phyloP scores from a whole-genome alignment of 305 asterid species.

The Andrographis paniculata region DNA sequence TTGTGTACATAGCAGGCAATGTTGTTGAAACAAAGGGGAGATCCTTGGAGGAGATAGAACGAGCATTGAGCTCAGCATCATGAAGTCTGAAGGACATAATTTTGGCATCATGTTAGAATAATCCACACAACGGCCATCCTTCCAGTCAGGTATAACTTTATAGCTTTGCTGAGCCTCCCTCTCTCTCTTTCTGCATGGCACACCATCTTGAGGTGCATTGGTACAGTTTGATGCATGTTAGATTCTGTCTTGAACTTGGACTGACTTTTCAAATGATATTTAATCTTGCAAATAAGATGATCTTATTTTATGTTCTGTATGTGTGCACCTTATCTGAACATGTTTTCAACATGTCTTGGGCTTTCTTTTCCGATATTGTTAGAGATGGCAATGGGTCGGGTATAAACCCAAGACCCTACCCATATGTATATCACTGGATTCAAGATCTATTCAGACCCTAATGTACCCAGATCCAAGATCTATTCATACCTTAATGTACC shows the following conservation, averaged over 20 bases:
- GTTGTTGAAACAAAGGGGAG: constrained; percentile 92
- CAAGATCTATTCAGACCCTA: no score
- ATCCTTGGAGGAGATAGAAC: constrained; percentile 88
- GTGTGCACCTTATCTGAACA: no score
- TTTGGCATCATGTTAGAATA: constrained; percentile 1
- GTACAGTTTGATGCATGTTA: constrained; percentile 17
- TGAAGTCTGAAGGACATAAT: constrained; percentile 22
- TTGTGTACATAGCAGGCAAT: constrained; percentile 65
- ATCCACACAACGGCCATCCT: constrained; percentile 4
- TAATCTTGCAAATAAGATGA: no score
- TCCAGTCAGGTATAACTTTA: neutral
- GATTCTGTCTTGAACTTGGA: neutral
- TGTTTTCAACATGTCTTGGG: no score
- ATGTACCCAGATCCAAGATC: no score
- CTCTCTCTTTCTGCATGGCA: neutral
- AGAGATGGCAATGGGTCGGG: no score
- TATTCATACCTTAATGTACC: no score
- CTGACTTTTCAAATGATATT: no score
- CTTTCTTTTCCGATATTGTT: no score
- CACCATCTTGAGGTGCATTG: constrained; percentile 6
- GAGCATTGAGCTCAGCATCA: constrained; percentile 53
- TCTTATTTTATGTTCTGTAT: no score
- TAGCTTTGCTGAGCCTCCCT: neutral
- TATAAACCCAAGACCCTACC: no score
- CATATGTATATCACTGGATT: no score